Evolutionary conservation across 768 basidiomycete species (phyloP).

Genomic region (Mycena floridula): DNA sequence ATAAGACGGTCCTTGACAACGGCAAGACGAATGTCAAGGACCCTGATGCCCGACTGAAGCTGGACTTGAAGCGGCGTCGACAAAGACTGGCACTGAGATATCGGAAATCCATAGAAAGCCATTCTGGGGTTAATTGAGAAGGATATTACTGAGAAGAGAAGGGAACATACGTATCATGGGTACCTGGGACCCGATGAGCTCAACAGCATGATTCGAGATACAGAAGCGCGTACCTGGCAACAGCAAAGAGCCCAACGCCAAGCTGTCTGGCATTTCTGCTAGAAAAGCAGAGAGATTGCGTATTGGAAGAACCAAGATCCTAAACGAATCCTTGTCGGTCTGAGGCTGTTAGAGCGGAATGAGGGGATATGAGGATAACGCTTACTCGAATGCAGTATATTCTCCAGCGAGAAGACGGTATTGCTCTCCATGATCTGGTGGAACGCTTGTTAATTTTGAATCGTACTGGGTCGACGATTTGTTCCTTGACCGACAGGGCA

Average conservation of each 20-base stretch:
- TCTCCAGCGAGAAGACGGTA: too few relatives aligned
- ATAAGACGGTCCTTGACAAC: conserved; percentile 58
- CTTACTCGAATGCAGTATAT: too few relatives aligned
- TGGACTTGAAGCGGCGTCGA: conserved; percentile 60
- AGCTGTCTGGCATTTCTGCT: conserved; percentile 55
- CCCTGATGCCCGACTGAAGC: conserved; percentile 70
- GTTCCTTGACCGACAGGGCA: too few relatives aligned
- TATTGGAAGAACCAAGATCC: conserved; percentile 52
- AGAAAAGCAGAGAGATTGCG: conserved; percentile 55
- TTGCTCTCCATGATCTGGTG: too few relatives aligned
- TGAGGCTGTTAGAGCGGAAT: too few relatives aligned
- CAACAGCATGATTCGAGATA: conserved; percentile 9
- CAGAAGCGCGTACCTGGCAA: conserved; percentile 58
- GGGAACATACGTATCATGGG: conserved; percentile 59
- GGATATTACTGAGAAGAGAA: background rate
- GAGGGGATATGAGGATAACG: too few relatives aligned
- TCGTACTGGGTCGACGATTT: too few relatives aligned
- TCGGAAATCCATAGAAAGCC: conserved; percentile 80
- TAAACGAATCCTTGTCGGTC: too few relatives aligned
- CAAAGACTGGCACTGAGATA: conserved; percentile 80
- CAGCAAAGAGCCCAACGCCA: conserved; percentile 65
- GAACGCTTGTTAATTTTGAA: too few relatives aligned
- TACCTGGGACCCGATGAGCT: conserved; percentile 31
- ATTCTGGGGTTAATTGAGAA: conserved; percentile 37
- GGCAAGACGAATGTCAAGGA: conserved; percentile 76